Base-by-base conservation (phyloP, 345 rosid species). In the Ailanthus altissimus region DNA sequence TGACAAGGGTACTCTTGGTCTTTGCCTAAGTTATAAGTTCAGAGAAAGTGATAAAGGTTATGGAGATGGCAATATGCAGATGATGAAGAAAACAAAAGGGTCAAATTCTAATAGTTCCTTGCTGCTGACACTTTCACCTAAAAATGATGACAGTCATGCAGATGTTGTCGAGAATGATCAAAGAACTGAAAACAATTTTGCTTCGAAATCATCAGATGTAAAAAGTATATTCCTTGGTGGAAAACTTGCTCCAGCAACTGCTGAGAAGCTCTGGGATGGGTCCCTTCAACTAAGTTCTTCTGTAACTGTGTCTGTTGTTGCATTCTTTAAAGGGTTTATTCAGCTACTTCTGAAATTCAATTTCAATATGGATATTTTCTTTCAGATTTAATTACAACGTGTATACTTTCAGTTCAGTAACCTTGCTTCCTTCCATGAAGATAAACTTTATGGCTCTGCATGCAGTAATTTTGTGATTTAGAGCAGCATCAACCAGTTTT, bases 251-350 rank as follows among this genome's bases (percentile, higher is more conserved):
- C 36, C 73, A 18, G 25, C n/a, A 46, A 69, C n/a, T 64, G 70
- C 83, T 38, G 76, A 73, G 70, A 74, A 77, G 76, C 77, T 83
- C 65, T 83, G 85, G 85, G 76, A 73, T 69, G 85, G 83, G 15
- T 74, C 67, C 57, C 81, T 83, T 64, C 83, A 77, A 75, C 78
- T 83, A 42, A 83, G 67, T 77, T 77, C 83, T 38, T 80, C 83
- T 70, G 61, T 80, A 63, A 64, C 73, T 58, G 81, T 77, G 38
- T 73, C 83, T 36, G 76, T 72, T 53, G 66, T 77, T 74, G 85
- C 85, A 79, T 80, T 80, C 83, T 80, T 80, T 73, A 80, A 83
- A 74, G 80, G 85, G 85, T 83, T 60, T 65, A 69, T 46, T 69
- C 73, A 61, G 23, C 67, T 66, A n/a, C 58, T 76, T 68, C 20